Conservation (phyloP, 2,329 filamentous ascomycete genomes). For the Hypoxylon rubiginosum region DNA sequence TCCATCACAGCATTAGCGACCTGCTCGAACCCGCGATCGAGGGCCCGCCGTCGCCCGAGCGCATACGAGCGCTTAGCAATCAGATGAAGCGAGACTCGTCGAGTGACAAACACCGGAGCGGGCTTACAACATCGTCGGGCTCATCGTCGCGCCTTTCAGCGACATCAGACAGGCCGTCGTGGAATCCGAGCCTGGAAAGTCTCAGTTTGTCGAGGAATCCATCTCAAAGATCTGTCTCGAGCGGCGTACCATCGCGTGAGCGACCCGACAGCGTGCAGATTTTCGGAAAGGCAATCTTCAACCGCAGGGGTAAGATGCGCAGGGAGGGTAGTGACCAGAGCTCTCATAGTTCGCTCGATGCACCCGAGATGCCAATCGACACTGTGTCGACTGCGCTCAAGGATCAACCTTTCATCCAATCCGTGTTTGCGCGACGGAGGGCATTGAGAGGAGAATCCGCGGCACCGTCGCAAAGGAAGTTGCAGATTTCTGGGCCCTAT, state of each 20-base stretch:
- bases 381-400: conserved; percentile 51
- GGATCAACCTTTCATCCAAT: conserved; percentile 62
- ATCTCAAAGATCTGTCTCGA: conserved; percentile 67
- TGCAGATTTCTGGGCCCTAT: conserved; percentile 73
- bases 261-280: conserved; percentile 71
- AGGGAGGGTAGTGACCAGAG: conserved; percentile 65
- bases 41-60: conserved; percentile 71
- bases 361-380: conserved; percentile 59
- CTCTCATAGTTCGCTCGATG: conserved; percentile 63
- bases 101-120: conserved; percentile 61
- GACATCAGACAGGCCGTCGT: conserved; percentile 61
- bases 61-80: conserved; percentile 67
- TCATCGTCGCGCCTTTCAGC: conserved; percentile 67
- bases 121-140: conserved; percentile 66
- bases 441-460: conserved; percentile 52
- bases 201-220: conserved; percentile 67
- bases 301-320: conserved; percentile 65
- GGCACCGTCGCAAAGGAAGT: conserved; percentile 55
- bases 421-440: conserved; percentile 66
- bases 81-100: conserved; percentile 68
- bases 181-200: conserved; percentile 65
- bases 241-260: conserved; percentile 66
- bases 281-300: conserved; percentile 71
- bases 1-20: conserved; percentile 52
- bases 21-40: conserved; percentile 71